Base-by-base conservation (phyloP, 192 early-diverging fungal species). In the Gaertneriomyces semiglobifer region DNA sequence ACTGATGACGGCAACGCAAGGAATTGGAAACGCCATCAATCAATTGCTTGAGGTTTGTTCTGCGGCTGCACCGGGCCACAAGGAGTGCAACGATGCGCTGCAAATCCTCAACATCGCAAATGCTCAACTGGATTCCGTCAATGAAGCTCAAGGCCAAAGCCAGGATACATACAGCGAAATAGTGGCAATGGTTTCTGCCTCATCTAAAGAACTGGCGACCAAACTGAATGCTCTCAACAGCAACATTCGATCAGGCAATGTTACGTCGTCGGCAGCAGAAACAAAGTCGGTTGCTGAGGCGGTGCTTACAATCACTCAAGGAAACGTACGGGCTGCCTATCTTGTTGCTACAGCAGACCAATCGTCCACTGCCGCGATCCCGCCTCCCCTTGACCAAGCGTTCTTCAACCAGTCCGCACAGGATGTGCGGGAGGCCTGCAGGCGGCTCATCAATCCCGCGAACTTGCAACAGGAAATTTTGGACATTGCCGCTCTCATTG, bases 341-440 rank as follows among this genome's bases (percentile, higher is more conserved):
- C 56, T 84, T 18, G 66, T 84, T 43, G 82, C 78, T 11, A 58
- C 73, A 11, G 39, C 75, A 7, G 81, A 84, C 47, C 62, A 79
- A 16, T 62, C 70, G 4, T 76, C 82, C 7, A 61, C 73, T 25
- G 56, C 79, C 0, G 78, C 78, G 2, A 58, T 65, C 4, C 67
- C 79, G 0, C 67, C 76, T 7, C 38, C 69, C 6, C 51, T 84
- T 41, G 73, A 83, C 20, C 66, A 71, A 44, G 42, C n/a, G 5
- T 47, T 25, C 20, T 71, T 83, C 53, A 25, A 44, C 39, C 14
- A 45, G n/a, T 67, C 71, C 12, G 67, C 38, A n/a, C 40, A 57
- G 11, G 75, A 80, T 20, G 74, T 84, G 54, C 71, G 71, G 44
- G 62, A 67, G 6, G 77, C 82, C 0, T 76, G 62, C 53, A 53